Evolutionary conservation across 441 rosid genomes (phyloP), one percentile per base, ranked within the genome.

Genomic region (Manihot esculenta): DNA sequence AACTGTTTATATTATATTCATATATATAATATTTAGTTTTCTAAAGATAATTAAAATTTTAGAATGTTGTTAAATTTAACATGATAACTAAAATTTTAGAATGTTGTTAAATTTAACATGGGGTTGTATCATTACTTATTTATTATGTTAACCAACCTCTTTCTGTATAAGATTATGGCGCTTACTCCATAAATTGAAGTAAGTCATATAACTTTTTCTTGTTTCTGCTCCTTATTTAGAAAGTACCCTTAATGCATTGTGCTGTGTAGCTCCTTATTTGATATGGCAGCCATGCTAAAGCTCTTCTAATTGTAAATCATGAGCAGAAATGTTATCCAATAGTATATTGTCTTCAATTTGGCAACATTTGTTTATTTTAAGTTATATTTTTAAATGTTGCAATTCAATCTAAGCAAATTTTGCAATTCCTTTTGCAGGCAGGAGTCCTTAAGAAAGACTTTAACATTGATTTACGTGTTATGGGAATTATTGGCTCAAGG

Each of bases 381-480:
- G 42, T 51, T 60, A 44, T 44, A 21, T 38, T 49, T 69, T 60
- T 48, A 59, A 62, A 20, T 55, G 64, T 42, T 69, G n/a, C 38
- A 7, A 30, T 33, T 64, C n/a, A 33, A 50, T 30, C 27, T 49
- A 15, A 69, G 41, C 41, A 58, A 45, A 42, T 41, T 10, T 7
- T 18, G 21, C 44, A n/a, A 42, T 48, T 69, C 58, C 65, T 75
- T 78, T 77, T 73, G 77, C 91, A 93, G 98, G 89, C 89, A 71
- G 94, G 83, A 20, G 82, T 87, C 64, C 96, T 93, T 18, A 93
- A 93, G 86, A 93, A 89, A 80, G 96, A 91, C 62, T 88, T 91
- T 69, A 93, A 91, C 78, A 93, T 93, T 74, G 98, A 91, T 80
- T 79, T 93, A 81, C 96, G 96, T 73, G 96, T 93, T 33, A 79